Conservation (phyloP, 2,329 filamentous ascomycete genomes). For the Zasmidium angulare region DNA sequence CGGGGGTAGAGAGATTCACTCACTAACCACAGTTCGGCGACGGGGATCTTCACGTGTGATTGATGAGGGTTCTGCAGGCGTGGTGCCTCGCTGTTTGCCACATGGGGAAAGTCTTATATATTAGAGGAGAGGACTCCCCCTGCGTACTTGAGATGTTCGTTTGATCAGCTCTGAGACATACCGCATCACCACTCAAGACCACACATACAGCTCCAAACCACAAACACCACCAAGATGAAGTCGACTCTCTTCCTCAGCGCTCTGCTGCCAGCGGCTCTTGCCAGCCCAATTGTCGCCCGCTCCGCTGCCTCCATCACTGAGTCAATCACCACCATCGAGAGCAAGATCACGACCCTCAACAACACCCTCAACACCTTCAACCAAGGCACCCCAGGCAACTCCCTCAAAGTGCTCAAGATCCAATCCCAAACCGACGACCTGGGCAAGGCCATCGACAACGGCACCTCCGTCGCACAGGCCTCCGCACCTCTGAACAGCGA, state of each 20-base stretch:
- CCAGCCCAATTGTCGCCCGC: constrained; percentile 10
- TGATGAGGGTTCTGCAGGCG: background rate
- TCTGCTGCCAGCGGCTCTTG: constrained; percentile 2
- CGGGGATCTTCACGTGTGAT: background rate
- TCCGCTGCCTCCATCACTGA: constrained; percentile 14
- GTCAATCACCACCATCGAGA: constrained; percentile 15
- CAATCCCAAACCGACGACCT: constrained; percentile 9
- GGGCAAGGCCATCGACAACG: constrained; percentile 11
- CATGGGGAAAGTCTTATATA: background rate
- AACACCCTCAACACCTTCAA: constrained; percentile 12
- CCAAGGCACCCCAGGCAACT: constrained; percentile 13
- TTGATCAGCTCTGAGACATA: background rate
- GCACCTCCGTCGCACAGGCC: constrained; percentile 9
- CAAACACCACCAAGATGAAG: constrained; percentile 2
- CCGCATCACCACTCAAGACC: background rate
- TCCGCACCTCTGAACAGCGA: constrained; percentile 8
- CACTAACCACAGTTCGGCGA: background rate
- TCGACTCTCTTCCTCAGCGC: constrained; percentile 1
- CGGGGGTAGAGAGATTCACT: background rate
- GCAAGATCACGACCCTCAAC: constrained; percentile 16
- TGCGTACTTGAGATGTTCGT: no score
- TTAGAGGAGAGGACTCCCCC: background rate
- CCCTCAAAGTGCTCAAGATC: constrained; percentile 18
- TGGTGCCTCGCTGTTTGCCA: no score
- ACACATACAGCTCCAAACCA: background rate